Conservation (phyloP, 2,329 filamentous ascomycete species). For the Cryphonectria carpinicola region DNA sequence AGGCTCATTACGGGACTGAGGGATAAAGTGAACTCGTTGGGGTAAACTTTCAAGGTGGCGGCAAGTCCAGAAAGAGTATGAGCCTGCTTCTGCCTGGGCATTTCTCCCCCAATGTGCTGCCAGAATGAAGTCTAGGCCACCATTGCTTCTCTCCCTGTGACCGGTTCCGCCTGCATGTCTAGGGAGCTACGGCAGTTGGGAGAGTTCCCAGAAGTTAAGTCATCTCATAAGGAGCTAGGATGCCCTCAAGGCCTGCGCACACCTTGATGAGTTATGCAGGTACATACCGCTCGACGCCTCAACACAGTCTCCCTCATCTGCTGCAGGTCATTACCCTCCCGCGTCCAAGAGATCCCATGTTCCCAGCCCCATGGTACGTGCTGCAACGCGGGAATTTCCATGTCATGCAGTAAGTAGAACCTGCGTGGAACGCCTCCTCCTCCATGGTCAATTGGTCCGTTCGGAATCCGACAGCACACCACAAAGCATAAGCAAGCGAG, state of each 20-base stretch:
- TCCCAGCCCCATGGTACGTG: not conserved
- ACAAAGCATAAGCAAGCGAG: not conserved
- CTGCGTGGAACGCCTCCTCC: not conserved
- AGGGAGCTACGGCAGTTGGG: not conserved
- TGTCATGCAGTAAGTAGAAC: constrained; percentile 3
- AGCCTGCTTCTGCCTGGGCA: not conserved
- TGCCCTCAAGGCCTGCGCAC: not conserved
- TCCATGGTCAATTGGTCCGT: constrained; percentile 2
- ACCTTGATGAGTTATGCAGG: not conserved
- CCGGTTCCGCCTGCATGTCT: not conserved
- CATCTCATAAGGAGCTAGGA: not conserved
- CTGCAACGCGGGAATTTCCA: not conserved
- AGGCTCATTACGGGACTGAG: not conserved
- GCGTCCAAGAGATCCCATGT: not conserved
- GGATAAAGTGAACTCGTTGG: not conserved
- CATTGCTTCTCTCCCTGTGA: not conserved
- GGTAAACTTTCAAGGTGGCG: not conserved
- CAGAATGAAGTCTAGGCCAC: not conserved
- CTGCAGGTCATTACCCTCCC: not conserved
- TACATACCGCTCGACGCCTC: not conserved
- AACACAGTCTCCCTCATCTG: not conserved
- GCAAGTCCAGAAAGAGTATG: not conserved
- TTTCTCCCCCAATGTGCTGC: not conserved
- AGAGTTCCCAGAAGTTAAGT: not conserved
- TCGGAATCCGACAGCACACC: not conserved